Evolutionary conservation across 768 basidiomycete species (phyloP).

Genomic region (Mycena belliarum): DNA sequence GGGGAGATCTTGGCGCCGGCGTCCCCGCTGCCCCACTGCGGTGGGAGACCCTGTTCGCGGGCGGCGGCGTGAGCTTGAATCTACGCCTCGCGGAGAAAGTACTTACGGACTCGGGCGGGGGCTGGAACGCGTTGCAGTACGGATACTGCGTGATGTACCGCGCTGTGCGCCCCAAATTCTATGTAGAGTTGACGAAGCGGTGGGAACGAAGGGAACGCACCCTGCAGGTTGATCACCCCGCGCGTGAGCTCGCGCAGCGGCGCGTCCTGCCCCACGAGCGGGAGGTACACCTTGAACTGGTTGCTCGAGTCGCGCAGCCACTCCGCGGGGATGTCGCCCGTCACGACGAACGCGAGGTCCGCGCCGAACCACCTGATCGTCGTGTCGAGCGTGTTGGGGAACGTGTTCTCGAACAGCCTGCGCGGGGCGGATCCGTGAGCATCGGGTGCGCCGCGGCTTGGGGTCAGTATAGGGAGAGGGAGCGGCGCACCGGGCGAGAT

Average conservation of each 20-base stretch:
- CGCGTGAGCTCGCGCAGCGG: constrained; percentile 47
- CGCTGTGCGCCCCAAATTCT: not conserved
- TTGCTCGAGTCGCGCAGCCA: constrained; percentile 60
- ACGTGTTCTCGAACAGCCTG: constrained; percentile 53
- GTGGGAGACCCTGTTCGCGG: constrained; percentile 41
- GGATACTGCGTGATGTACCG: constrained; percentile 18
- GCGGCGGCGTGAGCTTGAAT: no score
- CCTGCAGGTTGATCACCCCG: constrained; percentile 56
- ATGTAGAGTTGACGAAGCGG: no score
- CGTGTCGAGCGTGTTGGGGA: constrained; percentile 58
- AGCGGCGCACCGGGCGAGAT: constrained; percentile 40
- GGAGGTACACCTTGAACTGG: constrained; percentile 51
- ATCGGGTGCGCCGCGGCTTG: no score
- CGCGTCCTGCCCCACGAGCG: constrained; percentile 40
- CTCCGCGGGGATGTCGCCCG: constrained; percentile 50
- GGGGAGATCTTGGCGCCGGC: constrained; percentile 26
- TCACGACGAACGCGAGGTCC: constrained; percentile 56
- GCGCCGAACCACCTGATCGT: constrained; percentile 53
- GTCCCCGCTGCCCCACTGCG: constrained; percentile 1
- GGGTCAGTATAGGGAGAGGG: no score
- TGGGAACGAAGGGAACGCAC: not conserved
- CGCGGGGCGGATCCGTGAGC: no score
- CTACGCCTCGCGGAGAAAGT: no score
- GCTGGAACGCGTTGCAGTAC: constrained; percentile 23
- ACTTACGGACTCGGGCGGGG: constrained; percentile 12